Percentiles rank a stretch among this genome's conserved stretches.
Conservation (phyloP, 352 stramenopile genomes). For the Pythium volutum region DNA sequence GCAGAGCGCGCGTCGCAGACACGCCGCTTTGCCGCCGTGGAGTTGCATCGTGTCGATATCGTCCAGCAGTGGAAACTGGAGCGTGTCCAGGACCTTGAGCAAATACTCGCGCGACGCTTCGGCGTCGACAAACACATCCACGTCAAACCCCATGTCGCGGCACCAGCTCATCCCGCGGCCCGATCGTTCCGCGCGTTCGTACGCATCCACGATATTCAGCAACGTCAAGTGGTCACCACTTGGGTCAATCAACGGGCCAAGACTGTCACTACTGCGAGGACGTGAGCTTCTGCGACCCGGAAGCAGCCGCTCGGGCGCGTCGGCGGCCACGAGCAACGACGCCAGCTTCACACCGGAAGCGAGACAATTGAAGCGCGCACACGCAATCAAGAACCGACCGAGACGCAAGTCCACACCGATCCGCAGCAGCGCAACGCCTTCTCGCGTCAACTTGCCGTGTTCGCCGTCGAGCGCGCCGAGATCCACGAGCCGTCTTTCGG, state of each 20-base stretch:
- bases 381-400: constrained; percentile 28
- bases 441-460: constrained; percentile 12
- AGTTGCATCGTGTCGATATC: constrained; percentile 3
- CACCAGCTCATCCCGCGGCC: constrained; percentile 21
- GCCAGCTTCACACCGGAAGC: constrained; percentile 22
- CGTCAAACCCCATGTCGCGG: constrained; percentile 10
- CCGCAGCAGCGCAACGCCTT: constrained; percentile 17
- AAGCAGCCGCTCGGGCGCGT: constrained; percentile 22
- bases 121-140: constrained; percentile 19
- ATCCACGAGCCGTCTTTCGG: constrained; percentile 6
- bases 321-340: constrained; percentile 17
- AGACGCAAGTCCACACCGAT: constrained; percentile 26
- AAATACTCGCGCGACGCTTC: constrained; percentile 19
- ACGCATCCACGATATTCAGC: constrained; percentile 26
- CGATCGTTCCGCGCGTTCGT: constrained; percentile 7
- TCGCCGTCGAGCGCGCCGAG: constrained; percentile 19
- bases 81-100: constrained; percentile 19
- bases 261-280: neutral
- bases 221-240: constrained; percentile 28
- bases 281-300: constrained; percentile 1
- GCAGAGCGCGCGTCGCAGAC: constrained; percentile 21
- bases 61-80: constrained; percentile 20
- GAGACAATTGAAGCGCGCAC: constrained; percentile 22
- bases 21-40: neutral
- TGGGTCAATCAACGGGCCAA: constrained; percentile 8